Evolutionary conservation across 1,139 yeast genomes (phyloP).

Genomic region (Taiozyma sp.): DNA sequence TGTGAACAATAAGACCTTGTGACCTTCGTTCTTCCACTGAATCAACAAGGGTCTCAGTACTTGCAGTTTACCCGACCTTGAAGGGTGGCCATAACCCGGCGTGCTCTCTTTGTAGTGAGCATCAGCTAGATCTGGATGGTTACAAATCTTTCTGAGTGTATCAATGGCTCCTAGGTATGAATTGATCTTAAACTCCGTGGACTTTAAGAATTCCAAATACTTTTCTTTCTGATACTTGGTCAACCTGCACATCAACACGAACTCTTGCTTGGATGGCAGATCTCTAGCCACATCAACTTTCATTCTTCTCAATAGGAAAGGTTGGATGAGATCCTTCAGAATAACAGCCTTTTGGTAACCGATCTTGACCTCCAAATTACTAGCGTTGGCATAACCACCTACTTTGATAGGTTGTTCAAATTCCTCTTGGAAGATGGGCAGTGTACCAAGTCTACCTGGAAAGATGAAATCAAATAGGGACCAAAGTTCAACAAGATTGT

Average conservation of each 20-base stretch:
- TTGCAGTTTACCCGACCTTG: conserved; percentile 85
- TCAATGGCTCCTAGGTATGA: conserved; percentile 90
- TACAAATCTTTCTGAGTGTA: conserved; percentile 83
- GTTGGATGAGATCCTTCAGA: conserved; percentile 81
- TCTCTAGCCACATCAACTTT: conserved; percentile 97
- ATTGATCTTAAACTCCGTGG: conserved; percentile 75
- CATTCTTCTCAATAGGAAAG: conserved; percentile 80
- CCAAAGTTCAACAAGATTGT: conserved; percentile 89
- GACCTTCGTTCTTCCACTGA: conserved; percentile 74
- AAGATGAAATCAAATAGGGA: conserved; percentile 90
- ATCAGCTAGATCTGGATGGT: conserved; percentile 88
- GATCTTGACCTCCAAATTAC: conserved; percentile 92
- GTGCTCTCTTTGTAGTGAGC: conserved; percentile 41
- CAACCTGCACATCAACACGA: conserved; percentile 86
- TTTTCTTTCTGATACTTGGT: conserved; percentile 72
- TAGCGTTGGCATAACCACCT: conserved; percentile 99
- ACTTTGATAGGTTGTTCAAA: conserved; percentile 89
- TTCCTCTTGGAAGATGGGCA: conserved; percentile 91
- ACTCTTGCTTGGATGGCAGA: conserved; percentile 87
- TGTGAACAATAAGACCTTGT: conserved; percentile 77
- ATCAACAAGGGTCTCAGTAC: conserved; percentile 74
- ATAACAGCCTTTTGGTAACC: conserved; percentile 96
- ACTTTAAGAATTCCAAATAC: conserved; percentile 67
- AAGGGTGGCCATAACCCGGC: conserved; percentile 57
- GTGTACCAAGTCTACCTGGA: conserved; percentile 91